phyloP scores from a whole-genome alignment of 768 basidiomycete genomes.

The Russula sp. region DNA sequence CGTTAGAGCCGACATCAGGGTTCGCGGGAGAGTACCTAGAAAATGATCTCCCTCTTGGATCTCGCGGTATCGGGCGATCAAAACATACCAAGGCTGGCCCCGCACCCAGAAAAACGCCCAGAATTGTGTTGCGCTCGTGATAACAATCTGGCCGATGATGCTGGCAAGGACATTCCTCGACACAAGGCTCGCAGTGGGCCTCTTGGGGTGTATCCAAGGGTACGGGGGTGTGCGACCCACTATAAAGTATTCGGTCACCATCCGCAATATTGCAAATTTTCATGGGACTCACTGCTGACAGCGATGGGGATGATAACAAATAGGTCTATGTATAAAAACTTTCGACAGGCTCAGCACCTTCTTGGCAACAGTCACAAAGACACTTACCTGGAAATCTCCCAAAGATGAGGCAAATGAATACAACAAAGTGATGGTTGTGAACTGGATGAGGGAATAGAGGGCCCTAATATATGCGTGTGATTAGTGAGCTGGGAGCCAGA shows the following conservation, averaged over 20 bases:
- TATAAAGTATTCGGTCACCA: conserved; percentile 32
- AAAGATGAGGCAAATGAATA: conserved; percentile 96
- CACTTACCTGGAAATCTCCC: conserved; percentile 87
- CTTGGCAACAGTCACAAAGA: not conserved
- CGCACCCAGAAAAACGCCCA: conserved; percentile 91
- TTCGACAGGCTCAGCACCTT: conserved; percentile 19
- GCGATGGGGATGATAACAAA: conserved; percentile 98
- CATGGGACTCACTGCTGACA: conserved; percentile 71
- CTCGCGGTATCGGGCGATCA: not conserved
- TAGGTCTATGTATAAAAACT: conserved; percentile 97
- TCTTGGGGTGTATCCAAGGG: conserved; percentile 77
- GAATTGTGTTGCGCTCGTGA: conserved; percentile 76
- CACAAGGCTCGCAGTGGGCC: conserved; percentile 92
- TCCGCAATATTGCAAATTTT: conserved; percentile 14
- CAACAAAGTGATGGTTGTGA: conserved; percentile 92
- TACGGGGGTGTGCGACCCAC: conserved; percentile 95
- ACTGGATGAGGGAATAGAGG: conserved; percentile 96
- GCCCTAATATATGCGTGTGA: conserved; percentile 55
- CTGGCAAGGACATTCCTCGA: conserved; percentile 93
- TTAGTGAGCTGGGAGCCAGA: not conserved
- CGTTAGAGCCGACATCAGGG: conserved; percentile 35
- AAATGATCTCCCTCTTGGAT: not conserved
- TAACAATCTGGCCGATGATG: conserved; percentile 85
- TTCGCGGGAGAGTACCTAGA: conserved; percentile 26
- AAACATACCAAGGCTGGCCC: conserved; percentile 68